These are phyloP conservation scores for Fusarium sp. DNA, from an alignment of 2,329 filamentous ascomycete species.

Conservation along the genomic window DNA sequence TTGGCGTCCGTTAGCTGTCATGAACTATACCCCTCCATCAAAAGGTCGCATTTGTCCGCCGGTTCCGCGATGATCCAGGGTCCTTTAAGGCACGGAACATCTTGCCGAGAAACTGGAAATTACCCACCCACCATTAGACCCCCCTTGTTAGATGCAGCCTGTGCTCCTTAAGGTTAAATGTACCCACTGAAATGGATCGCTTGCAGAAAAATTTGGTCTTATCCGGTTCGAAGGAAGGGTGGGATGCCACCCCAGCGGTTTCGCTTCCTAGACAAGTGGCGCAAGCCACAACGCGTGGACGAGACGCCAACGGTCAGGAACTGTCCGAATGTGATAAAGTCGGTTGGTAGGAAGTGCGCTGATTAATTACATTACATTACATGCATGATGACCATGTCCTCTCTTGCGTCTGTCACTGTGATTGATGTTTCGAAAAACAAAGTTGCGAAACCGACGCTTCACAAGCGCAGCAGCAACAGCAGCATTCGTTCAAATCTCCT, in stretches of 20 bases:
- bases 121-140: constrained; percentile 1
- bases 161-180: background rate
- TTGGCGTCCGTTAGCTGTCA: background rate
- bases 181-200: background rate
- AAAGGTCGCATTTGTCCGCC: background rate
- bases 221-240: background rate
- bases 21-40: background rate
- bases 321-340: background rate
- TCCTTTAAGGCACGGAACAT: background rate
- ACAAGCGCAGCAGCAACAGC: background rate
- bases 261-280: background rate
- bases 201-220: background rate
- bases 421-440: background rate
- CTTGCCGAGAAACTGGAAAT: background rate
- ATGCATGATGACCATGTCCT: background rate
- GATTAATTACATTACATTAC: background rate
- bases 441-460: background rate
- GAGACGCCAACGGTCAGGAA: background rate
- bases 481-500: background rate
- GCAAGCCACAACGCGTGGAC: constrained; percentile 7
- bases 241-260: background rate
- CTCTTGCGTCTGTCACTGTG: background rate
- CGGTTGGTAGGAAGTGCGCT: background rate
- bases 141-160: background rate
- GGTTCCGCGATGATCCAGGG: constrained; percentile 1